A percentile compares a stretch with the other conserved stretches of the same genome.
Conservation (phyloP, 371 early-diverging fungal species). For the Syncephalis plumigaleata region DNA sequence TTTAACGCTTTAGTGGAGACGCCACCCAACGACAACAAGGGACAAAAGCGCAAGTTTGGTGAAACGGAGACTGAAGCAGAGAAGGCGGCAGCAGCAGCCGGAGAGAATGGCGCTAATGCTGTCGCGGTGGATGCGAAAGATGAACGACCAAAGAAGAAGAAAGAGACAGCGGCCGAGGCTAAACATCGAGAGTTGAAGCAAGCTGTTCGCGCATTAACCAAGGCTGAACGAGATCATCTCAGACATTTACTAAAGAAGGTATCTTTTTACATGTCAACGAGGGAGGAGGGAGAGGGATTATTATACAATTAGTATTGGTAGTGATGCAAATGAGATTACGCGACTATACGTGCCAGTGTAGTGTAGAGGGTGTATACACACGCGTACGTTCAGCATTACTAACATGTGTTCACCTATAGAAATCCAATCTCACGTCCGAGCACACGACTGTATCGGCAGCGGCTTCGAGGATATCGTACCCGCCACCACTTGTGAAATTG, state of each 20-base stretch:
- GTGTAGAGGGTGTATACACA: no score
- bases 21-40: conserved; percentile 46
- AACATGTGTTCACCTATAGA: background rate
- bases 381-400: background rate
- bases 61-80: conserved; percentile 19
- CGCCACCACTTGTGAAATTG: conserved; percentile 8
- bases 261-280: conserved; percentile 9
- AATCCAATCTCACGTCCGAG: background rate
- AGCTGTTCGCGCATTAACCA: conserved; percentile 50
- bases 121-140: conserved; percentile 29
- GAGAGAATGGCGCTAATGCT: background rate
- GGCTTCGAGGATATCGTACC: no score
- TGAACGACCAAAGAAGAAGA: conserved; percentile 15
- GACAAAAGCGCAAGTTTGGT: conserved; percentile 33
- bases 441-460: background rate
- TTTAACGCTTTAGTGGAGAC: conserved; percentile 55
- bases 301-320: no score
- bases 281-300: no score
- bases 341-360: no score
- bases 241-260: conserved; percentile 33
- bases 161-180: conserved; percentile 26
- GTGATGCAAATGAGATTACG: no score
- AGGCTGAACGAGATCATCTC: conserved; percentile 46
- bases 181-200: conserved; percentile 29
- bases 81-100: background rate